Percentiles rank a stretch among this genome's conserved stretches.
These are phyloP conservation scores for Cladophialophora immunda DNA, from an alignment of 2,329 filamentous ascomycete species.

Conservation along the genomic window DNA sequence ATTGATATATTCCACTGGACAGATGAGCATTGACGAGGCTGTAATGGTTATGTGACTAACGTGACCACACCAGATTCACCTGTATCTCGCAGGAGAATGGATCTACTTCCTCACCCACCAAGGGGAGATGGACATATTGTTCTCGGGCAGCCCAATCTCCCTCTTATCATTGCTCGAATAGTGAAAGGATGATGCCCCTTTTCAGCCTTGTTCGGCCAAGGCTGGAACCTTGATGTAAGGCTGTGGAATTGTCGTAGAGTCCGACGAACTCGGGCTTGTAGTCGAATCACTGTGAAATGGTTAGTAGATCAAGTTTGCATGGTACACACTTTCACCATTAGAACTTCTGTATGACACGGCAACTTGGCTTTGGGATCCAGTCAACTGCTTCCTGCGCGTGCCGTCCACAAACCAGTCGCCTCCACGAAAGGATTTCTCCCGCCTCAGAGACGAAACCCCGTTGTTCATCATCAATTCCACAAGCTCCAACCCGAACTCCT, in stretches of 20 bases:
- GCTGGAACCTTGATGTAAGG: background rate
- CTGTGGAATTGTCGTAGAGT: background rate
- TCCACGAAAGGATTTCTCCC: background rate
- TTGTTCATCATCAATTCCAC: background rate
- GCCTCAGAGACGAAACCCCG: background rate
- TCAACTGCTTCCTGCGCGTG: background rate
- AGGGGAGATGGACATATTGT: background rate
- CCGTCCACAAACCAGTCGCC: background rate
- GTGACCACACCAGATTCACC: background rate
- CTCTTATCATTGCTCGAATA: background rate
- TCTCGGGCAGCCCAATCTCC: background rate
- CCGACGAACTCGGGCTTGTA: background rate
- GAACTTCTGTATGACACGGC: background rate
- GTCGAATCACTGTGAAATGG: background rate
- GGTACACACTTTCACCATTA: background rate
- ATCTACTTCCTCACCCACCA: background rate
- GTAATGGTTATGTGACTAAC: background rate
- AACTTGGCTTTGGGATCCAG: background rate
- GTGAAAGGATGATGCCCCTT: background rate
- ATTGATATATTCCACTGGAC: background rate
- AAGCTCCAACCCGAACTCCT: background rate
- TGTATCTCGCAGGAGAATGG: background rate
- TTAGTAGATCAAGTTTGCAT: background rate
- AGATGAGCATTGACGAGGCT: background rate
- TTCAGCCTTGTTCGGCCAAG: background rate